These are phyloP conservation scores for Trichoderma polysporum DNA, from an alignment of 2,329 filamentous ascomycete genomes.

Conservation along the genomic window DNA sequence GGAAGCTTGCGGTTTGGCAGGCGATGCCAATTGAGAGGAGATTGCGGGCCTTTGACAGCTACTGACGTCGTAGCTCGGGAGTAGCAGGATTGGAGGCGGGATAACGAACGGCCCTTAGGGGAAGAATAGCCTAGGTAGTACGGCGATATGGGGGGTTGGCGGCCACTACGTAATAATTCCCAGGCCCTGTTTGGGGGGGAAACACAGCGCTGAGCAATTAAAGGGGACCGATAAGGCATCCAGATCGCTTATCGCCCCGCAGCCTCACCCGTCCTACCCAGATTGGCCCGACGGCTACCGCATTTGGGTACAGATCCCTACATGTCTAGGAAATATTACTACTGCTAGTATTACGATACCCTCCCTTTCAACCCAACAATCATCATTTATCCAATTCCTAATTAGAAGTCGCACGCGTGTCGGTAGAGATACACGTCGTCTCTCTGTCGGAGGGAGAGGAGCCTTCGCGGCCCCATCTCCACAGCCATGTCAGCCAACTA, in stretches of 20 bases:
- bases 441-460: neutral
- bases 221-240: constrained; percentile 11
- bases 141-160: neutral
- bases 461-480: constrained; percentile 19
- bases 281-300: neutral
- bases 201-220: constrained; percentile 8
- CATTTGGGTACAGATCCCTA: neutral
- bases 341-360: neutral
- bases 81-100: constrained; percentile 17
- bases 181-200: constrained; percentile 13
- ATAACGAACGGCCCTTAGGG: neutral
- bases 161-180: constrained; percentile 21
- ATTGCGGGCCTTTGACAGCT: constrained; percentile 2
- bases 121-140: constrained; percentile 6
- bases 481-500: constrained; percentile 84
- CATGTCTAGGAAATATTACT: neutral
- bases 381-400: neutral
- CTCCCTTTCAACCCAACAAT: neutral
- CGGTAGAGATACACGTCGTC: neutral
- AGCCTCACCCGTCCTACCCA: constrained; percentile 8
- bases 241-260: constrained; percentile 22
- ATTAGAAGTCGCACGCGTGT: neutral
- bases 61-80: constrained; percentile 22
- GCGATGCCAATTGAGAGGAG: constrained; percentile 20
- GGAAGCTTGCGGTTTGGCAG: constrained; percentile 12